A percentile compares a stretch with the other conserved stretches of the same genome.
These are phyloP conservation scores for Neonectria coccinea DNA, from an alignment of 2,329 filamentous ascomycete genomes.

Conservation along the genomic window DNA sequence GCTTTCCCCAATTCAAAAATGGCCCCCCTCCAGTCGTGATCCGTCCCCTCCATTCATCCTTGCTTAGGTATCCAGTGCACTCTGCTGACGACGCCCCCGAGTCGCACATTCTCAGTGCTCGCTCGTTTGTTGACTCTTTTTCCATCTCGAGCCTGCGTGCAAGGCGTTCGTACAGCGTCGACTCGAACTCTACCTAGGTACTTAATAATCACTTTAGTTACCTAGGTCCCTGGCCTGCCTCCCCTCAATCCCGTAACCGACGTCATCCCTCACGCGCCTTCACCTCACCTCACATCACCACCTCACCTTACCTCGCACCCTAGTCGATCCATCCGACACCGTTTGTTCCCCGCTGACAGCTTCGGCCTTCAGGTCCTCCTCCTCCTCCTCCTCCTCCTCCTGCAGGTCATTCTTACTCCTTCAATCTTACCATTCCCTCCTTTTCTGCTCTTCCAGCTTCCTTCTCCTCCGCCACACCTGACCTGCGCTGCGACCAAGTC, in stretches of 20 bases:
- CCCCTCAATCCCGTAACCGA: constrained; percentile 11
- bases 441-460: constrained; percentile 2
- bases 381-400: constrained; percentile 21
- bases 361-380: constrained; percentile 21
- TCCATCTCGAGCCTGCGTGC: not conserved
- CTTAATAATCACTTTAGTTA: no score
- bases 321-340: constrained; percentile 18
- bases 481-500: not conserved
- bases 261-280: constrained; percentile 21
- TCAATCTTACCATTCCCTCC: constrained; percentile 4
- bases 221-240: not conserved
- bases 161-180: not conserved
- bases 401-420: constrained; percentile 16
- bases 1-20: not conserved
- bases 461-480: constrained; percentile 13
- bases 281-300: constrained; percentile 8
- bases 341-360: constrained; percentile 29
- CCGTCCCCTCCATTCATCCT: not conserved
- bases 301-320: constrained; percentile 9
- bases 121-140: not conserved
- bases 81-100: constrained; percentile 1
- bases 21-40: not conserved
- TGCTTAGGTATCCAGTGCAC: not conserved
- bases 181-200: not conserved
- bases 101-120: not conserved